Evolutionary conservation across 805 yeast species (phyloP), one percentile per base, ranked within the genome.

Genomic region (Pichia membranifaciens): DNA sequence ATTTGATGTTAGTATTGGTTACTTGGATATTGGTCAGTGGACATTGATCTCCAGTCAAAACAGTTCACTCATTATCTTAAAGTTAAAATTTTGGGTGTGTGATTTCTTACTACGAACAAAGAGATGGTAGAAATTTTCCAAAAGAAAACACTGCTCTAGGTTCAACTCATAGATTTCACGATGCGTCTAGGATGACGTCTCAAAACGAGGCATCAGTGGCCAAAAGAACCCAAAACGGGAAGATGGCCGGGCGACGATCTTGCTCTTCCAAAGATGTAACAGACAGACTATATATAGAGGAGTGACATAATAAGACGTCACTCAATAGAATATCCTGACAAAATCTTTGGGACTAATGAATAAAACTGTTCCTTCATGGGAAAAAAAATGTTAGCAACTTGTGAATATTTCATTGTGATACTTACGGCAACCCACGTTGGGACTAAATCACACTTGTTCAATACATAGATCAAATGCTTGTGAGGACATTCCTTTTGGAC

Each of bases 341-440:
- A 79, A 79, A 72, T 81, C 91, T 81, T 85, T 87, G 96, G 96
- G 21, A 20, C 40, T 20, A 35, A 17, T 7, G 35, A 25, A 16
- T 23, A 51, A 48, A 8, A 7, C 10, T 25, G 29, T 25, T 25
- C 10, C 10, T 25, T 7, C 29, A 7, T 25, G 31, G 42, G 45
- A 49, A 52, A 43, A 25, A n/a, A 39, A 41, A 48, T 32, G 34
- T 3, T 2, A 20, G 23, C 10, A 31, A 25, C 23, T 8, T 15
- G 49, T 50, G 52, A 54, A 44, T 48, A 57, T 8, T 25, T 25
- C 29, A 25, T 8, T 8, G 10, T 25, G 74, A 63, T 68, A 89
- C 98, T 78, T 88, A 90, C 98, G 61, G 98, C 97, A 61, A 88
- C 97, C 97, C 98, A 91, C 41, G 96, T 91, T 54, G 99, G 99